Evolutionary conservation across 176 grass and related monocot genomes (phyloP), one percentile per base, ranked within the genome.

Genomic region (Ananas comosus): DNA sequence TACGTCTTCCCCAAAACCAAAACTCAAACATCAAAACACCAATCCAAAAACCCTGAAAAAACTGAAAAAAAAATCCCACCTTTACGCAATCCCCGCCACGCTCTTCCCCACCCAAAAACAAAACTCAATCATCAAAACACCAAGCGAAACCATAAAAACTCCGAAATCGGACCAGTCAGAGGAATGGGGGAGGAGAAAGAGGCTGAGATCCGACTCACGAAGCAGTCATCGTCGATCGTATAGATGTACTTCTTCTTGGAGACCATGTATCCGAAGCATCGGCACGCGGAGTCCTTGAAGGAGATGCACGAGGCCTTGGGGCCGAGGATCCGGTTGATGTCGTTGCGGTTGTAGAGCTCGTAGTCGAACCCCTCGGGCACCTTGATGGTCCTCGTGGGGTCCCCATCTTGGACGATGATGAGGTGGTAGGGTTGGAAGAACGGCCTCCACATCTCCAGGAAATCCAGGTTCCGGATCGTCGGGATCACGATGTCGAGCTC

Each of bases 261-360:
- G 33, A 42, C 33, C 33, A 42, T 42, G 33, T 42, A 42, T 6
- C 33, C 33, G 4, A 42, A 42, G 33, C 33, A 42, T 6, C 33
- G 88, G 83, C 91, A 96, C 0, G 91, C 82, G 1, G 91, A 96
- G 78, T 96, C 91, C 82, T 91, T 96, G 91, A 96, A 96, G 78
- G 88, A 91, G 88, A 96, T 91, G 77, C 88, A 91, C 24, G 85
- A 78, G 0, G 91, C 85, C 85, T 88, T 96, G 58, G 88, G 88
- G 25, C 91, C 91, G 75, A 96, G 91, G 78, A 96, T 96, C 61
- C 91, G 85, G 75, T 91, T 91, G 91, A 96, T 96, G 91, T 96
- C 91, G 75, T 96, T 96, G 65, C 91, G 82, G 88, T 96, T 91
- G 85, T 96, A 91, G 69, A 96, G 85, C 82, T 96, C 91, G 84